Conservation (phyloP, 768 basidiomycete species). For the Mycena amicta region DNA sequence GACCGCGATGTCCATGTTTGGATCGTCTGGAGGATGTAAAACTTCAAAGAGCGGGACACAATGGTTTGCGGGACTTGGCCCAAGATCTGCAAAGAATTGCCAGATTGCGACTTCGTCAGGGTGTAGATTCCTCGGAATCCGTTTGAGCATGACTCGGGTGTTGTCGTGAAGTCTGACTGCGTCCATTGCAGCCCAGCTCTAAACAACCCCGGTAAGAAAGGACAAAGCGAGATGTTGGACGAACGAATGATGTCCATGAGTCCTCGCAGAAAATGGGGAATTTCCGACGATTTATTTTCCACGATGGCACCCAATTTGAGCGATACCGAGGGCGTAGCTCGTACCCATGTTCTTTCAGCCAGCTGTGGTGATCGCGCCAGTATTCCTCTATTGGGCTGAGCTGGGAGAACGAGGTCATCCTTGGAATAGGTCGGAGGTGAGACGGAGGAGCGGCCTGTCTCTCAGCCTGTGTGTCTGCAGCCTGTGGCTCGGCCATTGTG, state of each 20-base stretch:
- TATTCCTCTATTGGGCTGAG: constrained; percentile 1
- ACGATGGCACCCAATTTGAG: constrained; percentile 38
- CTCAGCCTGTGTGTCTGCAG: no score
- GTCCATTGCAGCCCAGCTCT: constrained; percentile 32
- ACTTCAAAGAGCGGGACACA: constrained; percentile 34
- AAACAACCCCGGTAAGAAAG: no score
- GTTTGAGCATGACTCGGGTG: constrained; percentile 33
- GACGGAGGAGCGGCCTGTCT: no score
- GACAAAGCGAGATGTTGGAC: no score
- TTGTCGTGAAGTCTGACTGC: constrained; percentile 32
- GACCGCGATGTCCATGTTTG: constrained; percentile 22
- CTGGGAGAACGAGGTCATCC: no score
- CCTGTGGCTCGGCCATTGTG: no score
- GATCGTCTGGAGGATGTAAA: constrained; percentile 25
- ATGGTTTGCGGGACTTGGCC: constrained; percentile 33
- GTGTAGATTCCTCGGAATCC: constrained; percentile 7
- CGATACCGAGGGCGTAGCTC: constrained; percentile 34
- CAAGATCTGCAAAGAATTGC: constrained; percentile 21
- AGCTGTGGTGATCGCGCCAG: constrained; percentile 32
- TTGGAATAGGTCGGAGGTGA: no score
- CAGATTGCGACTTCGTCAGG: constrained; percentile 35
- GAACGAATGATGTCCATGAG: neutral
- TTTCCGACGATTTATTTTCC: constrained; percentile 24
- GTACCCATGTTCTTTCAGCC: constrained; percentile 36
- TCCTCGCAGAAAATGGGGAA: constrained; percentile 11